These are phyloP conservation scores for Fomitiporia mediterranea DNA, from an alignment of 1,284 basidiomycete species.

Conservation along the genomic window DNA sequence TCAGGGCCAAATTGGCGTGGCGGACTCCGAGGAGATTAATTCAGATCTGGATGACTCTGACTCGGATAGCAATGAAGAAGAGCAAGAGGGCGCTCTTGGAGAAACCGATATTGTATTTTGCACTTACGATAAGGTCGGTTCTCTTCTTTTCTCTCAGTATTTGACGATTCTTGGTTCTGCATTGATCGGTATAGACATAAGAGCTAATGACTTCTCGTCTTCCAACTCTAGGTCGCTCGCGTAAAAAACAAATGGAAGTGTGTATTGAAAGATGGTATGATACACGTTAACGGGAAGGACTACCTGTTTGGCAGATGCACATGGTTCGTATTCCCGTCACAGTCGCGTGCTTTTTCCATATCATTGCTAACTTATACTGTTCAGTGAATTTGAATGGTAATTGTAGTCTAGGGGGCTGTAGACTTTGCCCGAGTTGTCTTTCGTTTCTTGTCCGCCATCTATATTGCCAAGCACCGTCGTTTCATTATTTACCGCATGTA, in stretches of 20 bases:
- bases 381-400: slow-evolving; percentile 22
- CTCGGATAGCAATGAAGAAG: slow-evolving; percentile 71
- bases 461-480: background rate
- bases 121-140: slow-evolving; percentile 92
- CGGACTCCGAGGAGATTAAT: slow-evolving; percentile 24
- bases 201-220: background rate
- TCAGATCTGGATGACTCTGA: slow-evolving; percentile 61
- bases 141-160: slow-evolving; percentile 10
- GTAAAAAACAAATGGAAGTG: slow-evolving; percentile 99
- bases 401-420: background rate
- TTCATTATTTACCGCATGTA: slow-evolving; percentile 7
- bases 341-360: background rate
- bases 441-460: background rate
- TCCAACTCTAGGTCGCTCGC: slow-evolving; percentile 70
- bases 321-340: slow-evolving; percentile 44
- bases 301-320: slow-evolving; percentile 97
- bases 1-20: slow-evolving; percentile 29
- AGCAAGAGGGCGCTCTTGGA: slow-evolving; percentile 64
- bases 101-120: slow-evolving; percentile 95
- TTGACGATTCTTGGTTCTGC: slow-evolving; percentile 2
- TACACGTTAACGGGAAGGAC: slow-evolving; percentile 94
- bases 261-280: slow-evolving; percentile 97
- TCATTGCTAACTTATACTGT: background rate
- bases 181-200: background rate
- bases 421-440: background rate